These are phyloP conservation scores for Mucor circinelloides DNA, from an alignment of 371 early-diverging fungal species.

Conservation along the genomic window DNA sequence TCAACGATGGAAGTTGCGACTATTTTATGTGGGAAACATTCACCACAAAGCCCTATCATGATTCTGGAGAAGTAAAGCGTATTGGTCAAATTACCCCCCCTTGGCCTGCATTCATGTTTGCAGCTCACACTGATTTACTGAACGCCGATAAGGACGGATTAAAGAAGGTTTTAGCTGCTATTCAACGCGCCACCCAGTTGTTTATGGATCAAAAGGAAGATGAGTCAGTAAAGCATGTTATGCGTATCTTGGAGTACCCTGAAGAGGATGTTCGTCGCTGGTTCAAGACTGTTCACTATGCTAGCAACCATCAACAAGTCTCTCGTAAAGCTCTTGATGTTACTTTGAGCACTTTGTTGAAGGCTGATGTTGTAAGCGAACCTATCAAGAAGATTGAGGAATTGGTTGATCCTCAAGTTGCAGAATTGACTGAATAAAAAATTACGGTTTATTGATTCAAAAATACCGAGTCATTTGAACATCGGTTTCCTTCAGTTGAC, in stretches of 20 bases:
- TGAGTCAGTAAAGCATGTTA: constrained; percentile 58
- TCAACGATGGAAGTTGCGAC: constrained; percentile 63
- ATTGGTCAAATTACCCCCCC: constrained; percentile 82
- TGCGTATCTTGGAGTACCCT: constrained; percentile 58
- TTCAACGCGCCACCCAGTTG: constrained; percentile 42
- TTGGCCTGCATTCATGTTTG: constrained; percentile 89
- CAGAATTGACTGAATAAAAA: constrained; percentile 21
- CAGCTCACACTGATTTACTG: constrained; percentile 60
- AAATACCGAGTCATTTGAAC: constrained; percentile 82
- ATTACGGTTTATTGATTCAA: background rate
- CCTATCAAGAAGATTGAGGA: constrained; percentile 28
- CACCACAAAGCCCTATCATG: constrained; percentile 85
- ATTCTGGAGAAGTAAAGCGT: constrained; percentile 67
- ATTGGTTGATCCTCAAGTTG: constrained; percentile 23
- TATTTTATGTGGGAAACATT: constrained; percentile 89
- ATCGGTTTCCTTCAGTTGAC: constrained; percentile 85
- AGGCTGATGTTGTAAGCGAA: constrained; percentile 59
- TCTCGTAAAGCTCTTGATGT: constrained; percentile 50
- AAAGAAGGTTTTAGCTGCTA: constrained; percentile 41
- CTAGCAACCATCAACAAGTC: constrained; percentile 51
- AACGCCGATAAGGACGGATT: constrained; percentile 27
- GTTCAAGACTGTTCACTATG: constrained; percentile 72
- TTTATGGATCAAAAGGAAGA: constrained; percentile 58
- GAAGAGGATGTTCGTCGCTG: constrained; percentile 71
- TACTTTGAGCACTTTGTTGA: constrained; percentile 53